A percentile compares a stretch with the other conserved stretches of the same genome.
phyloP scores from a whole-genome alignment of 306 rosid genomes.

The Dalbergia cochinchinensis region DNA sequence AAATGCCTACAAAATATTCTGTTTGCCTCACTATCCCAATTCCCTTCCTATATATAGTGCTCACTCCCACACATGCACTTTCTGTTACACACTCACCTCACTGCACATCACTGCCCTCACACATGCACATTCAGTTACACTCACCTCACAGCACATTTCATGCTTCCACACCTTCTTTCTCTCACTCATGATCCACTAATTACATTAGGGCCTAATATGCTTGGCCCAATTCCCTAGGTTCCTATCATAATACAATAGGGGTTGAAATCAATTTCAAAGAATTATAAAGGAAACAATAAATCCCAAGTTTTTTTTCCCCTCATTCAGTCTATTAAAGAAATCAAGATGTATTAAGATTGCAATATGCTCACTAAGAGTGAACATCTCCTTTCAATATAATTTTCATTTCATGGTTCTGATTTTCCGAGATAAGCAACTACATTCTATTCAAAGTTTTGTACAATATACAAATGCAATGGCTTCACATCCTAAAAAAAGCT shows the following conservation, averaged over 20 bases:
- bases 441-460: conserved; percentile 62
- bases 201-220: too few relatives aligned
- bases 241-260: not conserved
- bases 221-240: too few relatives aligned
- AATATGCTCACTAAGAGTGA: conserved; percentile 30
- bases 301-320: not conserved
- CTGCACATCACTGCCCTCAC: too few relatives aligned
- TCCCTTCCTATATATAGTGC: too few relatives aligned
- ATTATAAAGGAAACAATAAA: not conserved
- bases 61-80: too few relatives aligned
- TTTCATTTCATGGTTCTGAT: conserved; percentile 42
- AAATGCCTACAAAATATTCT: too few relatives aligned
- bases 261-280: conserved; percentile 4
- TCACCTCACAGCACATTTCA: too few relatives aligned
- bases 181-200: too few relatives aligned
- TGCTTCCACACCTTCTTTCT: too few relatives aligned
- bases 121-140: too few relatives aligned
- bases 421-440: conserved; percentile 41
- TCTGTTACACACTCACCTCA: too few relatives aligned
- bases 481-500: conserved; percentile 60
- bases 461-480: conserved; percentile 66
- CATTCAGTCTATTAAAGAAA: conserved; percentile 19
- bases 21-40: too few relatives aligned
- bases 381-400: conserved; percentile 21
- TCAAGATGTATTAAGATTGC: conserved; percentile 19